phyloP scores from a whole-genome alignment of 139 green algal genomes.

The Zygnema cylindricum region DNA sequence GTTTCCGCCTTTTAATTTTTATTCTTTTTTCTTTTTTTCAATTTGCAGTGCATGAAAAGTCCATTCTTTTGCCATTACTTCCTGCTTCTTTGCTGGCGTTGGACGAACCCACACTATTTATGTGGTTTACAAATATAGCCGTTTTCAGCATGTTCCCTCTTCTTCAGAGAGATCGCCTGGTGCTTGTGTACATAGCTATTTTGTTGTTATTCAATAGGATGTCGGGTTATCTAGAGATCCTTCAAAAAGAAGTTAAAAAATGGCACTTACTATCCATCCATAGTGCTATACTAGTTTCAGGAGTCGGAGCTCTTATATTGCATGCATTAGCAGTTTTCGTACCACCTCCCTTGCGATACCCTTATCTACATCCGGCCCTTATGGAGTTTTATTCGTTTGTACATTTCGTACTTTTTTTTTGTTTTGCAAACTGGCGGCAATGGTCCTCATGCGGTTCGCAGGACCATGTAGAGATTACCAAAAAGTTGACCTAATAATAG shows the following conservation, averaged over 20 bases:
- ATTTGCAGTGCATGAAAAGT: slow-evolving; percentile 96
- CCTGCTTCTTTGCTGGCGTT: slow-evolving; percentile 77
- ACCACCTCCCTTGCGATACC: slow-evolving; percentile 19
- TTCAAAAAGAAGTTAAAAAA: neutral
- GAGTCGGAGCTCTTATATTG: neutral
- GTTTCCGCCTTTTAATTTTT: too few species aligned
- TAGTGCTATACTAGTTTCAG: neutral
- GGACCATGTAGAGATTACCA: too few species aligned
- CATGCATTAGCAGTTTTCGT: neutral
- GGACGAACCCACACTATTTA: slow-evolving; percentile 67
- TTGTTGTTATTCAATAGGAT: slow-evolving; percentile 33
- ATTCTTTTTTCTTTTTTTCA: neutral
- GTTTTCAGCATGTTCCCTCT: slow-evolving; percentile 90
- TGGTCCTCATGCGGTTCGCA: too few species aligned
- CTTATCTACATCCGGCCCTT: slow-evolving; percentile 52
- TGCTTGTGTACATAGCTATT: slow-evolving; percentile 71
- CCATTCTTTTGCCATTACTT: slow-evolving; percentile 89
- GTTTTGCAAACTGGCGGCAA: slow-evolving; percentile 47
- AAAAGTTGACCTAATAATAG: too few species aligned
- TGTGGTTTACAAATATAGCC: slow-evolving; percentile 70
- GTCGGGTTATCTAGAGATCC: neutral
- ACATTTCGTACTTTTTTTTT: slow-evolving; percentile 33
- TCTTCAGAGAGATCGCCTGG: slow-evolving; percentile 82
- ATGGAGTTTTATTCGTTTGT: slow-evolving; percentile 43
- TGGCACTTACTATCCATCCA: neutral